Percentiles rank a stretch among this genome's conserved stretches.
Evolutionary conservation across 495 filamentous ascomycete genomes (phyloP).

Genomic region (Achaetomiella virescens): DNA sequence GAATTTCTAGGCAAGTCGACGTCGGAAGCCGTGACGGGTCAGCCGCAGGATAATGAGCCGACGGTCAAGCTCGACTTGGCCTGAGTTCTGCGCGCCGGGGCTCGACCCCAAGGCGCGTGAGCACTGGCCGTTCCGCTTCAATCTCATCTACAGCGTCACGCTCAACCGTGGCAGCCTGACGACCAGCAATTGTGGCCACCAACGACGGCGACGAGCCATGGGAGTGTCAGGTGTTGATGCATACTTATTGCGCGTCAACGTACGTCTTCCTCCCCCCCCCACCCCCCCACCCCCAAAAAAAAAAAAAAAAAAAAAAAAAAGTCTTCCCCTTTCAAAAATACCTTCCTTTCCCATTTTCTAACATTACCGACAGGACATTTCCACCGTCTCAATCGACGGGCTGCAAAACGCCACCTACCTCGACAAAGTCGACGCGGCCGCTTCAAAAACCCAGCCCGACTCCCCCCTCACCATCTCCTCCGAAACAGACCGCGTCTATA

Average conservation of each 20-base stretch:
- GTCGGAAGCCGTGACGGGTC: slow-evolving; percentile 40
- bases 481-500: slow-evolving; percentile 73
- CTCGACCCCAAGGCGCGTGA: slow-evolving; percentile 56
- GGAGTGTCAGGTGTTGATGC: slow-evolving; percentile 87
- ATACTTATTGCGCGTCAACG: slow-evolving; percentile 81
- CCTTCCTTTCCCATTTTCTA: not conserved
- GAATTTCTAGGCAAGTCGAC: slow-evolving; percentile 68
- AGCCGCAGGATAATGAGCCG: slow-evolving; percentile 42
- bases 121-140: slow-evolving; percentile 78
- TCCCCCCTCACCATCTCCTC: slow-evolving; percentile 52
- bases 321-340: too few species aligned
- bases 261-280: slow-evolving; percentile 33
- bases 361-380: slow-evolving; percentile 58
- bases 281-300: not conserved
- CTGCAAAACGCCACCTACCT: slow-evolving; percentile 67
- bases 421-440: slow-evolving; percentile 69
- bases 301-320: too few species aligned
- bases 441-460: slow-evolving; percentile 47
- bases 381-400: slow-evolving; percentile 58
- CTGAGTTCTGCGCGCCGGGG: slow-evolving; percentile 57
- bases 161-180: slow-evolving; percentile 65
- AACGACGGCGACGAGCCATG: slow-evolving; percentile 77
- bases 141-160: slow-evolving; percentile 86
- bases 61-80: slow-evolving; percentile 92
- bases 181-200: slow-evolving; percentile 77